phyloP scores from a whole-genome alignment of 768 basidiomycete genomes.

The Asterophora lycoperdoides region DNA sequence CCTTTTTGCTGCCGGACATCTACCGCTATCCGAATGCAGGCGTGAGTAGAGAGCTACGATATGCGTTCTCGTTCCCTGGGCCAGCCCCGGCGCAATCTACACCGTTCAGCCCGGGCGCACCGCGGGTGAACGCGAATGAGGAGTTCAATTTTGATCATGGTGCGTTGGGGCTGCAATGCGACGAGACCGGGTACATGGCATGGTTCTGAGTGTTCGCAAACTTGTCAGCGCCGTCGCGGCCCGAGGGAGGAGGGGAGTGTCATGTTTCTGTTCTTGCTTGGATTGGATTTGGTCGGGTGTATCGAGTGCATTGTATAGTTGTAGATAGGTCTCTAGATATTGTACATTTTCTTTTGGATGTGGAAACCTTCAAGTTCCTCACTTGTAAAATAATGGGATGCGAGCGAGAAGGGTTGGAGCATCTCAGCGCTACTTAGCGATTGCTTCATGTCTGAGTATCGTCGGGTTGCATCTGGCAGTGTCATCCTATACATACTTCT shows the following conservation, averaged over 20 bases:
- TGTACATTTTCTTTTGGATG: no score
- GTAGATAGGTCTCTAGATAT: neutral
- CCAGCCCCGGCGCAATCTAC: neutral
- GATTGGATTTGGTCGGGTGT: neutral
- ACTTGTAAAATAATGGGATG: no score
- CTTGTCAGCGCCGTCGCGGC: no score
- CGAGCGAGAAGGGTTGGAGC: no score
- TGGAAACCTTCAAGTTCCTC: no score
- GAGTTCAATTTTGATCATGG: constrained; percentile 62
- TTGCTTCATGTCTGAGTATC: no score
- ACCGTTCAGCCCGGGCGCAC: constrained; percentile 43
- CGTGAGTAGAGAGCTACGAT: constrained; percentile 37
- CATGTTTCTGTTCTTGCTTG: no score
- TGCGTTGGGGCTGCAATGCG: constrained; percentile 48
- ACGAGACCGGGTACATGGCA: constrained; percentile 64
- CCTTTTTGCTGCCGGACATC: constrained; percentile 42
- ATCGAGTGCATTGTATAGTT: neutral
- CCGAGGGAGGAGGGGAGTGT: no score
- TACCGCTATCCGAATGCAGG: constrained; percentile 43
- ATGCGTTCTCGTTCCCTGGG: constrained; percentile 25
- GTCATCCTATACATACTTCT: no score
- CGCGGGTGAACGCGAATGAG: constrained; percentile 49
- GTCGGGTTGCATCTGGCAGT: no score
- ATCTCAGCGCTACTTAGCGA: no score
- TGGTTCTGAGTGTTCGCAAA: constrained; percentile 44